Percentiles rank a stretch among this genome's conserved stretches.
These are phyloP conservation scores for Gamarada debralockiae DNA, from an alignment of 495 filamentous ascomycete genomes.

Conservation along the genomic window DNA sequence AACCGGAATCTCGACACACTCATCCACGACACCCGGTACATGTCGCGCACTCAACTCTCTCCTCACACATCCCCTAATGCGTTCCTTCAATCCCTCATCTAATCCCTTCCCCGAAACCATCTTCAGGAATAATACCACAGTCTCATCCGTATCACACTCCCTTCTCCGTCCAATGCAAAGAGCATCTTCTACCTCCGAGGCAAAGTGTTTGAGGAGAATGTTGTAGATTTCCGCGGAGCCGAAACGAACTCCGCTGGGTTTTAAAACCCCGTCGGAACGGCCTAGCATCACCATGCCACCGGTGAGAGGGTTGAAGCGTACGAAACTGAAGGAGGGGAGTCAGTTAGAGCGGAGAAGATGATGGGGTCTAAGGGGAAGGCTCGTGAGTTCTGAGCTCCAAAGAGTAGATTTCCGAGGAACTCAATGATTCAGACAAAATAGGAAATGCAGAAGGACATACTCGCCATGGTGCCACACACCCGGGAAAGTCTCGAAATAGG, in stretches of 20 bases:
- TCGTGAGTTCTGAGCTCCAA: no score
- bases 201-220: slow-evolving; percentile 63
- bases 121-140: slow-evolving; percentile 68
- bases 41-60: slow-evolving; percentile 64
- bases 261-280: slow-evolving; percentile 83
- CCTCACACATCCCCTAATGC: slow-evolving; percentile 57
- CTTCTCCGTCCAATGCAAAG: slow-evolving; percentile 72
- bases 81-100: slow-evolving; percentile 44
- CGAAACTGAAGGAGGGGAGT: slow-evolving; percentile 41
- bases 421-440: no score
- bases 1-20: slow-evolving; percentile 78
- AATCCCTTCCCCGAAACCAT: slow-evolving; percentile 59
- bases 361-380: no score
- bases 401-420: no score
- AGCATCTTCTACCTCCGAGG: slow-evolving; percentile 54
- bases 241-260: slow-evolving; percentile 82
- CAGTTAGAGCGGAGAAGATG: no score
- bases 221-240: slow-evolving; percentile 80
- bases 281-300: slow-evolving; percentile 70
- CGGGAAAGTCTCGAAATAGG: slow-evolving; percentile 81
- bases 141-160: slow-evolving; percentile 63
- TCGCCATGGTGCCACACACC: slow-evolving; percentile 91
- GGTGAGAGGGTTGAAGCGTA: slow-evolving; percentile 68
- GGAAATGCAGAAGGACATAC: no score
- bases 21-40: slow-evolving; percentile 72